Base-by-base conservation (phyloP, 1,284 basidiomycete species). In the Entoloma clypeatum region DNA sequence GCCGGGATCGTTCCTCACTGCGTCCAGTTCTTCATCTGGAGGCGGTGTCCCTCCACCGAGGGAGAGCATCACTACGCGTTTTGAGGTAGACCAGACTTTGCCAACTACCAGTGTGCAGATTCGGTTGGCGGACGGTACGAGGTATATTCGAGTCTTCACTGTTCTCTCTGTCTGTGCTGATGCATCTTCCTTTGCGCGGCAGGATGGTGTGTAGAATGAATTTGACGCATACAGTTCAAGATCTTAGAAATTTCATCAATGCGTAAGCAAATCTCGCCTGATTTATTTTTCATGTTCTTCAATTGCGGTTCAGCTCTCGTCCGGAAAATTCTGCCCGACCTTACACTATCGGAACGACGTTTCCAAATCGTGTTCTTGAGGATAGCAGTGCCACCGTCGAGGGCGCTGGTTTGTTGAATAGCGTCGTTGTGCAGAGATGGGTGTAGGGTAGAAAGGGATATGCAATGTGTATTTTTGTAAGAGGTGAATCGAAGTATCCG, bases 31-130 rank as follows among this genome's bases (percentile, higher is more conserved):
- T 40, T 33, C 58, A 2, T 44, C 62, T 7, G 42, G 44, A 6
- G 26, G 53, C 9, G 27, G 50, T 22, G 45, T 51, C 11, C 45
- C 50, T 23, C 39, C 50, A 13, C 68, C 69, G 23, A 63, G 65
- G 36, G 61, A 69, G 29, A 70, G 59, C 41, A 59, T 78, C 17
- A 67, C 58, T 27, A 74, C 79, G 17, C 66, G 70, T 45, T 94
- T 96, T 59, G 79, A 87, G 60, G 86, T 97, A 4, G 92, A 98
- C 58, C 74, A 78, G 53, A 74, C 68, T 13, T 72, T 78, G 60
- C 94, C 94, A 1, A 86, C 82, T 39, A 97, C 94, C 23, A 91
- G 80, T 56, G 74, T 99, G n/a, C 94, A 97, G 67, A 74, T 98
- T 41, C 74, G 94, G 34, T 62, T 98, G 33, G 87, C 86, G 7